Percentiles rank a stretch among this genome's conserved stretches.
Evolutionary conservation across 305 asterid species (phyloP).

Genomic region (Fraxinus angustifolia): DNA sequence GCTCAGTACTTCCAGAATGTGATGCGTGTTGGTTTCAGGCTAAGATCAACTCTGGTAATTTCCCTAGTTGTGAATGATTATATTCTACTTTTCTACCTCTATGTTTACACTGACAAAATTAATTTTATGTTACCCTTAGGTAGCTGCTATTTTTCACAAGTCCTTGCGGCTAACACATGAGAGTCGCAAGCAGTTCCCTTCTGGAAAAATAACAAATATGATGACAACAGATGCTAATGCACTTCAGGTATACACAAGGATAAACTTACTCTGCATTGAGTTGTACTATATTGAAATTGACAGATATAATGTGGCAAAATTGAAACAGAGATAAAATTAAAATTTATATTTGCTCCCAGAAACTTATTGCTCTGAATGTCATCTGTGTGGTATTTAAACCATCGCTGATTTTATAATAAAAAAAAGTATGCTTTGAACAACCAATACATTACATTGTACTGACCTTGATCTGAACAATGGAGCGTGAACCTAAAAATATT

Average conservation of each 20-base stretch:
- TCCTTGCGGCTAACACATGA: constrained; percentile 81
- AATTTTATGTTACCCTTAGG: constrained; percentile 39
- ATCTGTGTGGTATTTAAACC: background rate
- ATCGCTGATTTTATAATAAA: background rate
- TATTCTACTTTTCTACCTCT: background rate
- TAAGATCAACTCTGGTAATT: constrained; percentile 89
- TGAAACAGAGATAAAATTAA: background rate
- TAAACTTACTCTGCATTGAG: constrained; percentile 13
- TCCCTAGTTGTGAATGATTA: background rate
- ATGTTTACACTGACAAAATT: background rate
- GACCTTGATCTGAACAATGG: background rate
- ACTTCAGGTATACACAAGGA: constrained; percentile 65
- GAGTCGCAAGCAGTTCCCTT: constrained; percentile 70
- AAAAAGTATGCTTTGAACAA: background rate
- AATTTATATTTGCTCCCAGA: background rate
- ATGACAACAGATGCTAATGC: constrained; percentile 90
- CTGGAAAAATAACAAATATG: constrained; percentile 90
- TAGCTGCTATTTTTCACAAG: constrained; percentile 82
- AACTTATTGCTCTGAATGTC: background rate
- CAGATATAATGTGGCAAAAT: background rate
- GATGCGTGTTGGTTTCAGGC: constrained; percentile 95
- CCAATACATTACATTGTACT: background rate
- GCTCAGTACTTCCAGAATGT: constrained; percentile 97
- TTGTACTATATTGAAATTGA: background rate
- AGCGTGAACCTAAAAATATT: background rate